Conservation (phyloP, 2,329 filamentous ascomycete species). For the Zasmidium angulare region DNA sequence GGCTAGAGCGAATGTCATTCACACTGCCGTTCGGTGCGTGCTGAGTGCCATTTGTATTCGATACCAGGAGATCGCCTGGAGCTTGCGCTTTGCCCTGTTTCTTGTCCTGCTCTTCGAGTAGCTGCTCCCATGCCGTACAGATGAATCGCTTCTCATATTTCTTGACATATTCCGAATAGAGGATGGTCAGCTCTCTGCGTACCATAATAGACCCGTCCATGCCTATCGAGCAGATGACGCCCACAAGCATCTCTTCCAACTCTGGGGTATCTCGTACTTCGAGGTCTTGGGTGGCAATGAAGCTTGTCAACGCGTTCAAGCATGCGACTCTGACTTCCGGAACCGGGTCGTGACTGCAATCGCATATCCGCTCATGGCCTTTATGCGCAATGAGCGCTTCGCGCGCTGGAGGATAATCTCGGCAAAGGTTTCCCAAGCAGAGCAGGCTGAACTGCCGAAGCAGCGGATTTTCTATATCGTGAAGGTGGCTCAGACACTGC, state of each 20-base stretch:
- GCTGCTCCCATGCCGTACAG: conserved; percentile 86
- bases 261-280: conserved; percentile 13
- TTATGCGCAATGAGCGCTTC: conserved; percentile 91
- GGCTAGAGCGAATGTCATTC: conserved; percentile 17
- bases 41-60: conserved; percentile 1
- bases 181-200: conserved; percentile 87
- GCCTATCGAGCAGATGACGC: conserved; percentile 85
- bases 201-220: conserved; percentile 94
- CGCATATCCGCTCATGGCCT: conserved; percentile 77
- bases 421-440: conserved; percentile 93
- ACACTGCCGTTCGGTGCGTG: conserved; percentile 4
- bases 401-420: conserved; percentile 86
- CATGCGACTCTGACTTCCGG: conserved; percentile 93
- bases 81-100: conserved; percentile 25
- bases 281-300: conserved; percentile 71
- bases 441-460: conserved; percentile 94
- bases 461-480: conserved; percentile 82
- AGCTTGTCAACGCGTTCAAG: conserved; percentile 89
- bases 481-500: conserved; percentile 79
- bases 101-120: conserved; percentile 66
- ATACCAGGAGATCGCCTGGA: conserved; percentile 18
- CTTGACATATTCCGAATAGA: conserved; percentile 86
- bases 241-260: conserved; percentile 81
- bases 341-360: conserved; percentile 78
- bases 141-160: conserved; percentile 91